These are phyloP conservation scores for Pestalotiopsis fici DNA, from an alignment of 2,329 filamentous ascomycete species.

Conservation along the genomic window DNA sequence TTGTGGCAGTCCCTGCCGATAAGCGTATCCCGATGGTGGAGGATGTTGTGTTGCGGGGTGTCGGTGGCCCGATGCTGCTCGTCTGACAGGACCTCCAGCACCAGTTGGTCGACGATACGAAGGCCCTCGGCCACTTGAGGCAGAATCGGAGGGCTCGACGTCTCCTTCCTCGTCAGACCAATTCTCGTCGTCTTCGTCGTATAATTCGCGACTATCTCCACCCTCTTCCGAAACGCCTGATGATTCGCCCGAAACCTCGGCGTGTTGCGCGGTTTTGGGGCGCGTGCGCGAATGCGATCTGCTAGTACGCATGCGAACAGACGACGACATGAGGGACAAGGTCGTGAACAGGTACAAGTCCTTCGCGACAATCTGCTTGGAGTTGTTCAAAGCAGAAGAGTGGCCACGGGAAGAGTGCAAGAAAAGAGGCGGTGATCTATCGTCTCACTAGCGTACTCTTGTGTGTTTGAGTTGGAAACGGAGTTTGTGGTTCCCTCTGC, in stretches of 20 bases:
- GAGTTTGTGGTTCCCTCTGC: neutral
- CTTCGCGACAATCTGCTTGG: constrained; percentile 45
- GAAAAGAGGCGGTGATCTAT: constrained; percentile 3
- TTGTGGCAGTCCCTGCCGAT: constrained; percentile 24
- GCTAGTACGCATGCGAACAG: neutral
- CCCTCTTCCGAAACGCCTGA: constrained; percentile 40
- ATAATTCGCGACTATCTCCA: constrained; percentile 32
- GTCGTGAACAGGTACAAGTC: constrained; percentile 37
- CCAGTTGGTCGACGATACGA: constrained; percentile 29
- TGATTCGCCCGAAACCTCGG: constrained; percentile 15
- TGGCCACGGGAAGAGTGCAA: constrained; percentile 17
- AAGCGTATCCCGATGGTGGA: constrained; percentile 22
- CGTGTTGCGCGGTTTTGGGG: neutral
- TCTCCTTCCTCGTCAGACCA: constrained; percentile 32
- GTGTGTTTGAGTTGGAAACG: constrained; percentile 16
- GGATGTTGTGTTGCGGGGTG: constrained; percentile 31
- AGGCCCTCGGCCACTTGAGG: constrained; percentile 42
- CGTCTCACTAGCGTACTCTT: constrained; percentile 14
- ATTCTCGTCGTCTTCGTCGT: constrained; percentile 14
- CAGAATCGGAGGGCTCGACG: constrained; percentile 59
- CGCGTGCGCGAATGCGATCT: constrained; percentile 3
- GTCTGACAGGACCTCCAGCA: constrained; percentile 23
- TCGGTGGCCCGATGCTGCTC: constrained; percentile 35
- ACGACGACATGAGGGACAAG: constrained; percentile 25
- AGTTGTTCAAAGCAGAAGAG: constrained; percentile 47